Percentiles rank a stretch among this genome's conserved stretches.
phyloP scores from a whole-genome alignment of 2,329 filamentous ascomycete genomes.

The Juglanconis oblonga region DNA sequence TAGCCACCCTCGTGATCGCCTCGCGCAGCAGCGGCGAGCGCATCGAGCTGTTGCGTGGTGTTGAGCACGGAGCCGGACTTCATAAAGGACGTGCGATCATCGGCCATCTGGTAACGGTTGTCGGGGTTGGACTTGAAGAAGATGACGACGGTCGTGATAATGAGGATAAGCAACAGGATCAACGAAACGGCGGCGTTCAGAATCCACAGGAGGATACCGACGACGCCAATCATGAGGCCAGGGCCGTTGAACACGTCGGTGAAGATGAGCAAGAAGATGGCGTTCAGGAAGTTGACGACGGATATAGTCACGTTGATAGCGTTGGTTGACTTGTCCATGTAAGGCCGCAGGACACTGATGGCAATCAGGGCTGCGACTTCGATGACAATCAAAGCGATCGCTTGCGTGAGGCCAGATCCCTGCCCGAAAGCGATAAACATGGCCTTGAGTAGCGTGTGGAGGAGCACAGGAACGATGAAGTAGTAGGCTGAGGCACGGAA shows the following conservation, averaged over 20 bases:
- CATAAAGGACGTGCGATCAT: constrained; percentile 87
- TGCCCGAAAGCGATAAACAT: constrained; percentile 81
- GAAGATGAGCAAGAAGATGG: constrained; percentile 78
- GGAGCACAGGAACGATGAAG: constrained; percentile 73
- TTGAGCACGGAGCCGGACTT: constrained; percentile 76
- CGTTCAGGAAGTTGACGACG: constrained; percentile 77
- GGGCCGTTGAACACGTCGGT: constrained; percentile 79
- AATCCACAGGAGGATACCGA: constrained; percentile 81
- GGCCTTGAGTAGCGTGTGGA: constrained; percentile 72
- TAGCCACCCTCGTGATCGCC: constrained; percentile 63
- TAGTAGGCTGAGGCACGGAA: constrained; percentile 87
- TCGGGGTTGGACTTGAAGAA: constrained; percentile 84
- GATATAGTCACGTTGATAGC: constrained; percentile 84
- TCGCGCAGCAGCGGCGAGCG: constrained; percentile 75
- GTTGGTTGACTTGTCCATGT: constrained; percentile 95
- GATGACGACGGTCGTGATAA: constrained; percentile 63
- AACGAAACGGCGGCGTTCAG: constrained; percentile 75
- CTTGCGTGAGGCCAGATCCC: constrained; percentile 63
- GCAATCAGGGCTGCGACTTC: constrained; percentile 70
- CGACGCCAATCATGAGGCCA: constrained; percentile 72
- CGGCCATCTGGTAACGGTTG: constrained; percentile 83
- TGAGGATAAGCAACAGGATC: constrained; percentile 73
- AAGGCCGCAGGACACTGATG: constrained; percentile 74
- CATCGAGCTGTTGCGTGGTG: constrained; percentile 73
- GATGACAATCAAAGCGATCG: constrained; percentile 72